Evolutionary conservation across 1,139 yeast species (phyloP), one percentile per base, ranked within the genome.

Genomic region (Sugiyamaella sp.): DNA sequence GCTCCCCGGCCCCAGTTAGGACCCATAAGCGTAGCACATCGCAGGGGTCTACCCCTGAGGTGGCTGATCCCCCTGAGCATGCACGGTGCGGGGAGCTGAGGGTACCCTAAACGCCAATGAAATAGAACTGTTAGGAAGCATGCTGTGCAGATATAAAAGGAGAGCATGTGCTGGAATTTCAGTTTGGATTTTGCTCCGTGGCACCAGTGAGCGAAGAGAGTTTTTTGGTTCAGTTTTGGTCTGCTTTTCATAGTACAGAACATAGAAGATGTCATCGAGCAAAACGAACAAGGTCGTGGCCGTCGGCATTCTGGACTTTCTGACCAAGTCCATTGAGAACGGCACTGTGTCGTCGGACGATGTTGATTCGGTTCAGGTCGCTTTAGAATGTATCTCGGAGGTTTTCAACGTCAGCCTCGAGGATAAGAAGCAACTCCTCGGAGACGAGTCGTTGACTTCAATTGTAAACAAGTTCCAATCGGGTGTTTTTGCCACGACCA

Each of bases 331-430:
- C 6, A 81, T 87, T 32, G 68, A 78, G 44, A 78, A 80, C 60
- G 88, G 89, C 52, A 79, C 81, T 47, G 80, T 91, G 50, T 74
- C 85, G 39, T 87, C 85, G 60, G 98, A 91, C 63, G 89, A 85
- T 66, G 80, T 80, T 56, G 99, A 93, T 63, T 89, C 97, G n/a
- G 79, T 93, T 66, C 97, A 91, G 61, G 96, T 93, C 50, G 98
- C 98, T 61, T 81, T 90, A 65, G 97, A 89, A 67, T 89, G 97
- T 75, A 81, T 93, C 56, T 82, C 89, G 29, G 98, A 91, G 65
- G 91, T 96, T 4, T 93, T 86, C 70, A 85, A 79, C 54, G 85
- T 93, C 32, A 80, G 82, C 59, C 76, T 75, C 41, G 67, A 72
- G 12, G 63, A 72, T 22, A 68, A 70, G 33, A 63, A 76, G 12